A percentile compares a stretch with the other conserved stretches of the same genome.
Conservation (phyloP, 495 filamentous ascomycete species). For the Cercophora scortea region DNA sequence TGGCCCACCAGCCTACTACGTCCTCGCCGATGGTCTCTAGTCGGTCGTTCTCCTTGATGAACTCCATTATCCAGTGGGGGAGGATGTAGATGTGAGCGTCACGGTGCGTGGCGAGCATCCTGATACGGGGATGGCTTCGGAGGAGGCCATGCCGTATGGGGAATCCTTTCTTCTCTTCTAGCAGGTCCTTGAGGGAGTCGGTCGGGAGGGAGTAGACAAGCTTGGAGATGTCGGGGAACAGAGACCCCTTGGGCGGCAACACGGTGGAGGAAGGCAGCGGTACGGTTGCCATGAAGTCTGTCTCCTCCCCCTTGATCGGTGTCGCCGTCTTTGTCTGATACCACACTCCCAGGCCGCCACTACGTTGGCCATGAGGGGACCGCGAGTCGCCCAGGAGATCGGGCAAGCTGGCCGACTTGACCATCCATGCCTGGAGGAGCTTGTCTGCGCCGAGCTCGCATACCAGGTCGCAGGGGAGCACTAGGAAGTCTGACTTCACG, state of each 20-base stretch:
- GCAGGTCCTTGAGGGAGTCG: slow-evolving; percentile 73
- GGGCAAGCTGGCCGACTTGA: slow-evolving; percentile 61
- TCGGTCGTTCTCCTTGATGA: slow-evolving; percentile 65
- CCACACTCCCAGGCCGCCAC: slow-evolving; percentile 79
- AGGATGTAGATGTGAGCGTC: slow-evolving; percentile 93
- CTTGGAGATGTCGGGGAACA: slow-evolving; percentile 54
- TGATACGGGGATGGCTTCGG: slow-evolving; percentile 60
- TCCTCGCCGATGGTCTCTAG: slow-evolving; percentile 88
- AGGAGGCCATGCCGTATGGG: slow-evolving; percentile 66
- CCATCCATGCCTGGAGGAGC: slow-evolving; percentile 87
- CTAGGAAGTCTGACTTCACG: slow-evolving; percentile 78
- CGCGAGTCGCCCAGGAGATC: slow-evolving; percentile 26
- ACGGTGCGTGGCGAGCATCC: slow-evolving; percentile 69
- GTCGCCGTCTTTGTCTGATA: slow-evolving; percentile 75
- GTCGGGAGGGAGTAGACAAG: slow-evolving; percentile 72
- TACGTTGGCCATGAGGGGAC: slow-evolving; percentile 32
- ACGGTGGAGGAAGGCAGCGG: slow-evolving; percentile 51
- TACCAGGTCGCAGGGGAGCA: slow-evolving; percentile 89
- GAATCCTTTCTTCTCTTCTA: slow-evolving; percentile 61
- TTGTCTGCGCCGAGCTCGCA: slow-evolving; percentile 80
- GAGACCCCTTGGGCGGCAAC: slow-evolving; percentile 48
- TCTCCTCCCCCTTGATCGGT: slow-evolving; percentile 78
- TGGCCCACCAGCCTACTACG: slow-evolving; percentile 90
- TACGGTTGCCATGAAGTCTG: slow-evolving; percentile 76
- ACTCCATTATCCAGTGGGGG: slow-evolving; percentile 82